Percentiles rank a stretch among this genome's conserved stretches.
phyloP scores from a whole-genome alignment of 129 eudicot species.

The Smallanthus sonchifolius region DNA sequence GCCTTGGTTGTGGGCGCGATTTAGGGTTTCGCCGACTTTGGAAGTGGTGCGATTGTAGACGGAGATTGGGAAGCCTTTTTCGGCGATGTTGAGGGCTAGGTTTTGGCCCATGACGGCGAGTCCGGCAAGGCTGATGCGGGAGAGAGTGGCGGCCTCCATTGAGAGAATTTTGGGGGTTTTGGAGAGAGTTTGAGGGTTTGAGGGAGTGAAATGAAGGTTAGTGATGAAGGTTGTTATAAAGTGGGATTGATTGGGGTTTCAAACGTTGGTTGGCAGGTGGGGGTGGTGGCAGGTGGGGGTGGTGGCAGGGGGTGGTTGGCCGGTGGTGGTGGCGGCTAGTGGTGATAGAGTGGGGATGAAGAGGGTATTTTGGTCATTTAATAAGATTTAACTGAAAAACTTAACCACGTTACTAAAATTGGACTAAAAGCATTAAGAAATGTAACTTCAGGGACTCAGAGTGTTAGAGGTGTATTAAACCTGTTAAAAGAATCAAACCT shows the following conservation, averaged over 20 bases:
- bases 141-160: constrained; percentile 44
- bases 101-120: constrained; percentile 98
- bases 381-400: too few species aligned
- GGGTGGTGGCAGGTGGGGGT: too few species aligned
- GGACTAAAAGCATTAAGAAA: too few species aligned
- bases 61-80: constrained; percentile 85
- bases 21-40: constrained; percentile 76
- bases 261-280: constrained; percentile 56
- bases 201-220: neutral
- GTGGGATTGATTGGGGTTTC: constrained; percentile 29
- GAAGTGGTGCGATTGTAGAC: constrained; percentile 82
- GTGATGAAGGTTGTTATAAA: neutral
- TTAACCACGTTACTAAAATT: too few species aligned
- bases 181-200: neutral
- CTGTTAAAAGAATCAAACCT: too few species aligned
- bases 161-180: constrained; percentile 3
- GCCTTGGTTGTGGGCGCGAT: constrained; percentile 74
- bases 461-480: too few species aligned
- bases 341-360: too few species aligned
- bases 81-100: too few species aligned
- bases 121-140: constrained; percentile 88
- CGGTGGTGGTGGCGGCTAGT: too few species aligned
- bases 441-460: too few species aligned
- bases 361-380: too few species aligned
- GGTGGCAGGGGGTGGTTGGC: too few species aligned